Percentiles rank a stretch among this genome's conserved stretches.
Evolutionary conservation across 805 yeast genomes (phyloP).

Genomic region (Kazachstania africana): DNA sequence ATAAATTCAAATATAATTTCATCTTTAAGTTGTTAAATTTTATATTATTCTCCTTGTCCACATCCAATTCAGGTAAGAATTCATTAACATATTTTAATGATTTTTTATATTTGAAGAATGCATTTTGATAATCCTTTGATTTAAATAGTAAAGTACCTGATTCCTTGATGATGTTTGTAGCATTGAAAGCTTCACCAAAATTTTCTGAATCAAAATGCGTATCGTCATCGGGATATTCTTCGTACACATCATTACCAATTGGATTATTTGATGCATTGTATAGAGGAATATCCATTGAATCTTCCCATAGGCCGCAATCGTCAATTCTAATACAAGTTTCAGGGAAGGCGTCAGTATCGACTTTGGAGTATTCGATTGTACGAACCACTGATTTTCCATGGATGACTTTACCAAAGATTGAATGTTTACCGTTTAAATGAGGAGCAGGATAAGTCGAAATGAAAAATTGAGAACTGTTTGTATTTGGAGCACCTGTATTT

Average conservation of each 20-base stretch:
- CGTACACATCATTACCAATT: conserved; percentile 60
- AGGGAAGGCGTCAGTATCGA: conserved; percentile 35
- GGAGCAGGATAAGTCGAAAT: conserved; percentile 59
- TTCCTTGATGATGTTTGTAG: conserved; percentile 46
- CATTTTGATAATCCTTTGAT: conserved; percentile 36
- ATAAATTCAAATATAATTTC: conserved; percentile 38
- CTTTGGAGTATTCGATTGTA: conserved; percentile 43
- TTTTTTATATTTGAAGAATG: conserved; percentile 53
- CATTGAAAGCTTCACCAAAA: conserved; percentile 38
- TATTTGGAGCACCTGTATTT: conserved; percentile 35
- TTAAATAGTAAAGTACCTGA: conserved; percentile 56
- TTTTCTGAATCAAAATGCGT: conserved; percentile 45
- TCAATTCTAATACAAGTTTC: conserved; percentile 34
- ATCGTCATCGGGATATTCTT: conserved; percentile 73
- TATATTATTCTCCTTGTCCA: conserved; percentile 38
- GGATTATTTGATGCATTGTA: conserved; percentile 49
- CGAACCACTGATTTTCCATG: conserved; percentile 61
- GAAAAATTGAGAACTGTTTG: conserved; percentile 60
- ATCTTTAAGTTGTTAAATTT: conserved; percentile 38
- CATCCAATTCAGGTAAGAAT: conserved; percentile 55
- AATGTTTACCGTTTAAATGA: conserved; percentile 65
- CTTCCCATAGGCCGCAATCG: conserved; percentile 55
- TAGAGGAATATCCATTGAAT: conserved; percentile 41
- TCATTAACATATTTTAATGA: conserved; percentile 61
- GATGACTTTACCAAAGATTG: conserved; percentile 63